phyloP scores from a whole-genome alignment of 202 grass and related monocot species.

The Sporobolus alterniflorus region DNA sequence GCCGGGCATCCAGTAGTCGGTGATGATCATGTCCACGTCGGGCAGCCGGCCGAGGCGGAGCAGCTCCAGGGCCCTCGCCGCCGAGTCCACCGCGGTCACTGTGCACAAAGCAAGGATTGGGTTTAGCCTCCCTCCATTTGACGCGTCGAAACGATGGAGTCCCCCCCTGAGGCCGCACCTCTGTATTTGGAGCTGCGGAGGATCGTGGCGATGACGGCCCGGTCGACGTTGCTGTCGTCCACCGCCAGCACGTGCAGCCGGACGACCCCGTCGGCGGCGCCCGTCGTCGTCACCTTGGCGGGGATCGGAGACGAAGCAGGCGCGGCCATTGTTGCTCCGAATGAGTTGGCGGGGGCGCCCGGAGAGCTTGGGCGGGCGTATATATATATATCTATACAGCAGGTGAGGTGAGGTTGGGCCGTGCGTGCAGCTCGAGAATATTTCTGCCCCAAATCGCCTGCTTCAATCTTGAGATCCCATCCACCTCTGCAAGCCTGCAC shows the following conservation, averaged over 20 bases:
- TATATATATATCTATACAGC: too few species aligned
- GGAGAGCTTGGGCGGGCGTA: too few species aligned
- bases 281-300: not conserved
- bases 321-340: constrained; percentile 16
- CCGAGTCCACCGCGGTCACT: constrained; percentile 84
- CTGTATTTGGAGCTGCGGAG: constrained; percentile 82
- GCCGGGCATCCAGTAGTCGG: constrained; percentile 94
- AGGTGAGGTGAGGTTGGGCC: too few species aligned
- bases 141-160: too few species aligned
- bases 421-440: too few species aligned
- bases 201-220: constrained; percentile 74
- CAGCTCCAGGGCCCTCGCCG: constrained; percentile 74
- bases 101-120: not conserved
- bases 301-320: constrained; percentile 9
- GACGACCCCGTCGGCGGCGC: constrained; percentile 27
- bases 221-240: constrained; percentile 88
- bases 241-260: constrained; percentile 82
- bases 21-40: constrained; percentile 90
- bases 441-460: too few species aligned
- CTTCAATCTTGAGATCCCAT: too few species aligned
- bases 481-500: too few species aligned
- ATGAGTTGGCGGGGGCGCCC: too few species aligned
- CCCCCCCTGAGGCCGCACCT: too few species aligned
- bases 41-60: constrained; percentile 63
- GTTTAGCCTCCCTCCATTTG: too few species aligned